Conservation (phyloP, 352 stramenopile genomes). For the Thalassiosira livingstoniorum region DNA sequence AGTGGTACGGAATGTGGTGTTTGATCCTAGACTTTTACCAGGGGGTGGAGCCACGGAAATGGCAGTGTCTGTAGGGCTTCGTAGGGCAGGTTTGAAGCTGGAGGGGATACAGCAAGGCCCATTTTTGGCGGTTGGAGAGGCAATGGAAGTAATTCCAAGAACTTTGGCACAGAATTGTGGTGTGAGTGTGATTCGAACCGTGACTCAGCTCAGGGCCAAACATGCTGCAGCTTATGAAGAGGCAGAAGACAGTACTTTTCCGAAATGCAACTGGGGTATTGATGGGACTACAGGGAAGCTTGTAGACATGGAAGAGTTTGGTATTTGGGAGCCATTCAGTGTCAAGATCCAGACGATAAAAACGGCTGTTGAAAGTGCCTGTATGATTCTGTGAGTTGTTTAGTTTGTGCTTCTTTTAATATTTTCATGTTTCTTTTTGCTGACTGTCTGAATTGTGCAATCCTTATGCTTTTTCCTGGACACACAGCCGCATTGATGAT, state of each 20-base stretch:
- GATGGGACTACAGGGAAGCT: constrained; percentile 90
- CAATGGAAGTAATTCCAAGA: constrained; percentile 98
- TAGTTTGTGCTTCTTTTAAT: constrained; percentile 22
- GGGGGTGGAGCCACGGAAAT: constrained; percentile 98
- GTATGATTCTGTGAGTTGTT: constrained; percentile 90
- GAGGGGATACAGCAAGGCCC: constrained; percentile 97
- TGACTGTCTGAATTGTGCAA: not conserved
- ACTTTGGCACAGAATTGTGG: constrained; percentile 99
- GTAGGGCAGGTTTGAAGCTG: constrained; percentile 88
- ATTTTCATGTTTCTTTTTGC: constrained; percentile 24
- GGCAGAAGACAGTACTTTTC: constrained; percentile 49
- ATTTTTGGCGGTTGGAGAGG: constrained; percentile 96
- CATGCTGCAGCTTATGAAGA: constrained; percentile 79
- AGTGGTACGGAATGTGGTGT: constrained; percentile 99
- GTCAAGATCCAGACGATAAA: constrained; percentile 99
- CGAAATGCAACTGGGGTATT: constrained; percentile 87
- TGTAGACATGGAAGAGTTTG: constrained; percentile 94
- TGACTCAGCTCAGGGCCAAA: constrained; percentile 96
- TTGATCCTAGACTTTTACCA: constrained; percentile 96
- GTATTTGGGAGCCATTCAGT: constrained; percentile 99
- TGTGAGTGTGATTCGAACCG: constrained; percentile 97
- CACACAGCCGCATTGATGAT: constrained; percentile 95
- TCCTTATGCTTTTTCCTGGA: constrained; percentile 80
- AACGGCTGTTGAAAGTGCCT: constrained; percentile 98
- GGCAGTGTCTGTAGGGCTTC: constrained; percentile 94